Conservation (phyloP, 2,329 filamentous ascomycete genomes). For the Nothopassalora personata region DNA sequence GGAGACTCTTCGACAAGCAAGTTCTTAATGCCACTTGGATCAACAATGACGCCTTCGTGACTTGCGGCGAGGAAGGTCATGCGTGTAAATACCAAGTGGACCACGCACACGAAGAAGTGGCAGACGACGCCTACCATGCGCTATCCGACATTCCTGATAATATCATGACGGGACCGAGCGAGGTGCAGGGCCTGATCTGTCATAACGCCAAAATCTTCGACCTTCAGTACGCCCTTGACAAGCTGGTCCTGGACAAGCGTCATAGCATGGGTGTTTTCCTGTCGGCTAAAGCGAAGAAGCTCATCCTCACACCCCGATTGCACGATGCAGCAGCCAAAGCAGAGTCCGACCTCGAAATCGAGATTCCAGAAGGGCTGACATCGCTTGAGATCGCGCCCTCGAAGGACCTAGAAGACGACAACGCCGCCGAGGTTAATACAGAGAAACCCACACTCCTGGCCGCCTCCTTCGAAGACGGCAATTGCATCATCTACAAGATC, state of each 20-base stretch:
- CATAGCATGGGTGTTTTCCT: slow-evolving; percentile 34
- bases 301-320: slow-evolving; percentile 33
- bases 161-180: slow-evolving; percentile 6
- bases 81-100: slow-evolving; percentile 20
- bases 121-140: neutral
- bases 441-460: slow-evolving; percentile 29
- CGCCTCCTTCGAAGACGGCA: slow-evolving; percentile 38
- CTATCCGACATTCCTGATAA: slow-evolving; percentile 1
- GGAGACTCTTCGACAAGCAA: slow-evolving; percentile 38
- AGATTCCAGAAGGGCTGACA: slow-evolving; percentile 19
- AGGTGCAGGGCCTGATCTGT: slow-evolving; percentile 16
- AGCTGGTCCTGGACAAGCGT: slow-evolving; percentile 35
- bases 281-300: slow-evolving; percentile 22
- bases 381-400: slow-evolving; percentile 39
- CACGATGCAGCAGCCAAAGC: slow-evolving; percentile 8
- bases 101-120: slow-evolving; percentile 9
- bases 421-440: neutral
- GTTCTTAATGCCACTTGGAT: slow-evolving; percentile 44
- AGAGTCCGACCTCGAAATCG: slow-evolving; percentile 7
- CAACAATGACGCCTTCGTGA: slow-evolving; percentile 39
- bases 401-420: slow-evolving; percentile 10
- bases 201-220: slow-evolving; percentile 14
- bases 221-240: slow-evolving; percentile 20
- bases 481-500: slow-evolving; percentile 38
- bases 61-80: slow-evolving; percentile 37